Evolutionary conservation across 805 yeast species (phyloP), one percentile per base, ranked within the genome.

Genomic region (Saturnispora quitensis): DNA sequence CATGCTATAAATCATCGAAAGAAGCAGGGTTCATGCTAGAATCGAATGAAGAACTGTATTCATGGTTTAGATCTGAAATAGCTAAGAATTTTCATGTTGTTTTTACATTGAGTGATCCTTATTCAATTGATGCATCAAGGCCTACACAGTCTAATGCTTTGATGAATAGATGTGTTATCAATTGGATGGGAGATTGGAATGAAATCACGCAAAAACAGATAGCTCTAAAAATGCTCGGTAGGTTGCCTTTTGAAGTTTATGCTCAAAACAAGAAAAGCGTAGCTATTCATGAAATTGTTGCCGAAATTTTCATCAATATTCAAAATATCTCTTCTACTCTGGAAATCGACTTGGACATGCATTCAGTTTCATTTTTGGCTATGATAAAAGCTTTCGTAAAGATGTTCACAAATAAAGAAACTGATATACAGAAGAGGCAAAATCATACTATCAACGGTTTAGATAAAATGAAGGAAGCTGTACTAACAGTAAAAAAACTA

Each of bases 161-260:
- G 34, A 83, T 88, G 67, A 90, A 90, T 61, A 72, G 98, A 61
- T 90, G 97, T 71, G 95, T 88, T 2, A 67, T 91, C 38, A 80
- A 84, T 60, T 87, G 91, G 89, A 81, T 89, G 84, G 96, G 96
- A 4, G 80, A 80, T 50, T 90, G 97, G 97, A 72, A 83, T 0
- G 53, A 57, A 3, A 53, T 60, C 0, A 68, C 89, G 0, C 63
- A 83, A 47, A 50, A 55, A 6, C 78, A 79, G 47, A 78, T 89
- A 34, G 78, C 84, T 3, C 12, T 35, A 0, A 54, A 59, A n/a
- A 17, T 38, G 51, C 60, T 40, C 60, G 43, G 45, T 15, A 15
- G 46, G 3, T 40, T 81, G 10, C 86, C 91, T 1, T 62, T 85
- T 15, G 84, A 82, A 51, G 62, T 69, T 48, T 69, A 79, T 1